These are phyloP conservation scores for Phialophora verrucosa DNA, from an alignment of 2,329 filamentous ascomycete genomes.

Conservation along the genomic window DNA sequence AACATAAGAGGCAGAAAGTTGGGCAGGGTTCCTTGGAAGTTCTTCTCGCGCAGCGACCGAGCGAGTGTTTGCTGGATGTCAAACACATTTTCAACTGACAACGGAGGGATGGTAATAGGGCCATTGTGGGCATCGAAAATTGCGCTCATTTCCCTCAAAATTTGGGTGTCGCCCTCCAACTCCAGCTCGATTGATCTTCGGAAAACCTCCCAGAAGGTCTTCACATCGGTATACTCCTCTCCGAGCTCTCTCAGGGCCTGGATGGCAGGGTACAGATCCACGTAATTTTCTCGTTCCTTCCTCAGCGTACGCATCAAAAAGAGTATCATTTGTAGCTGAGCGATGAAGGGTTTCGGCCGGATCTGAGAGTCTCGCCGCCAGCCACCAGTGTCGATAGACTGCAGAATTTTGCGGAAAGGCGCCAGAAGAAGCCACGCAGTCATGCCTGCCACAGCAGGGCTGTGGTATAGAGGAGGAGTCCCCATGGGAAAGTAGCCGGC, in stretches of 20 bases:
- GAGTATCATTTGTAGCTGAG: constrained; percentile 59
- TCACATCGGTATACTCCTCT: constrained; percentile 58
- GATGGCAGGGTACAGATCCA: constrained; percentile 51
- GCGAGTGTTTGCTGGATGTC: constrained; percentile 46
- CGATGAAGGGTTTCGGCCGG: constrained; percentile 58
- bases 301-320: constrained; percentile 57
- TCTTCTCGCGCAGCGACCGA: constrained; percentile 11
- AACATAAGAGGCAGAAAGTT: constrained; percentile 62
- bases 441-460: constrained; percentile 60
- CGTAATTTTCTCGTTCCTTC: constrained; percentile 46
- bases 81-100: constrained; percentile 48
- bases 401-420: constrained; percentile 64
- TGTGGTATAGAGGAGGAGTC: constrained; percentile 53
- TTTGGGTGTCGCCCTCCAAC: constrained; percentile 52
- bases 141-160: constrained; percentile 47
- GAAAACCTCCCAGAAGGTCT: constrained; percentile 62
- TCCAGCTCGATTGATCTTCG: constrained; percentile 60
- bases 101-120: constrained; percentile 36
- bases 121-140: constrained; percentile 54
- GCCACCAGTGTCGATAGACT: constrained; percentile 55
- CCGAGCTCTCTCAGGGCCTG: constrained; percentile 49
- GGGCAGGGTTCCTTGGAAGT: constrained; percentile 46
- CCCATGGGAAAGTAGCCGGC: constrained; percentile 62
- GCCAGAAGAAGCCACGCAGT: constrained; percentile 64
- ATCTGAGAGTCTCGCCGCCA: constrained; percentile 53